These are phyloP conservation scores for Lavandula angustifolia DNA, from an alignment of 257 asterid species.

Conservation along the genomic window DNA sequence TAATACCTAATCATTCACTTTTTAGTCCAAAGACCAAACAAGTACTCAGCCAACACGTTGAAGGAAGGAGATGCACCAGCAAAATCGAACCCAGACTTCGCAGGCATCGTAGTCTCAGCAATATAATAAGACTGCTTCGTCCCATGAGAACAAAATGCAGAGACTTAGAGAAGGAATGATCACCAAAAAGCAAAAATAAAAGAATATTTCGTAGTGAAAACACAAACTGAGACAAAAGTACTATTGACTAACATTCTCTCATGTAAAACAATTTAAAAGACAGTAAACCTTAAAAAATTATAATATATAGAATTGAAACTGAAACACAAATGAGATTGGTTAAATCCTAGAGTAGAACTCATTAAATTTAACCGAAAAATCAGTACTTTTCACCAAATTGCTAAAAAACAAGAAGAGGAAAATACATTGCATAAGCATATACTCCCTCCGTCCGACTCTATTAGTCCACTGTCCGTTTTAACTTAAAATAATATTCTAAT, in stretches of 20 bases:
- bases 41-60: constrained; percentile 76
- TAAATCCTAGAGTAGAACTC: not conserved
- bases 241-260: not conserved
- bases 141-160: constrained; percentile 26
- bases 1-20: not conserved
- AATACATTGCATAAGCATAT: not conserved
- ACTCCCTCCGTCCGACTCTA: too few relatives aligned
- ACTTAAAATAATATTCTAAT: too few relatives aligned
- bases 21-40: constrained; percentile 57
- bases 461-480: too few relatives aligned
- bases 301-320: not conserved
- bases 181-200: constrained; percentile 4
- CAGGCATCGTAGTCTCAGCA: constrained; percentile 93
- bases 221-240: constrained; percentile 11
- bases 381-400: not conserved
- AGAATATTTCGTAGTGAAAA: not conserved
- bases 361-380: not conserved
- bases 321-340: not conserved
- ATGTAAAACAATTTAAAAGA: not conserved
- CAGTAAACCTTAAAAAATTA: not conserved
- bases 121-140: constrained; percentile 60
- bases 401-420: not conserved
- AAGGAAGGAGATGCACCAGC: constrained; percentile 78
- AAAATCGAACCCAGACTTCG: constrained; percentile 74
- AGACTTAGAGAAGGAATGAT: constrained; percentile 14